These are phyloP conservation scores for Capsicum rhomboideum DNA, from an alignment of 257 asterid genomes.

Conservation along the genomic window DNA sequence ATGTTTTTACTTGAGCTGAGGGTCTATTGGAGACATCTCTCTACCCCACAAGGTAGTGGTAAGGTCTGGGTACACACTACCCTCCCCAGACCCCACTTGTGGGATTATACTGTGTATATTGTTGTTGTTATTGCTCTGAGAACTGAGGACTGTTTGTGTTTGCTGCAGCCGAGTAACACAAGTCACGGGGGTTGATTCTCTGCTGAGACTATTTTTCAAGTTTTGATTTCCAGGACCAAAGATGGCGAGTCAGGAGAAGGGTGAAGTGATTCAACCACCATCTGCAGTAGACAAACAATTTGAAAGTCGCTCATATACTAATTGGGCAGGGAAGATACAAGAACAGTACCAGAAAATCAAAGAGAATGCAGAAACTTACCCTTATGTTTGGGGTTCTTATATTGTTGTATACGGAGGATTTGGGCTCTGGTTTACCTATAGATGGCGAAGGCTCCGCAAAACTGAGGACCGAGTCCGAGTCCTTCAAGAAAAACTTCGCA, in stretches of 20 bases:
- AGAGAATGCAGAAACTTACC: slow-evolving; percentile 72
- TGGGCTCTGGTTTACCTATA: slow-evolving; percentile 64
- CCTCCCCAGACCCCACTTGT: too few relatives aligned
- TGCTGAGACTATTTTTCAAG: neutral
- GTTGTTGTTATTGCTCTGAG: too few relatives aligned
- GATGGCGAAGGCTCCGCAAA: slow-evolving; percentile 69
- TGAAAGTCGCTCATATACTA: slow-evolving; percentile 12
- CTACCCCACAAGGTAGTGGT: too few relatives aligned
- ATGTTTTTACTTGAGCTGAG: too few relatives aligned
- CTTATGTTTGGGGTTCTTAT: slow-evolving; percentile 90
- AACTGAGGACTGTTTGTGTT: neutral
- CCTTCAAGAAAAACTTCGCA: slow-evolving; percentile 61
- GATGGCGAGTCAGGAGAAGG: slow-evolving; percentile 36
- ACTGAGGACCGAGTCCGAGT: slow-evolving; percentile 66
- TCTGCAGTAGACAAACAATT: slow-evolving; percentile 21
- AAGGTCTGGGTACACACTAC: too few relatives aligned
- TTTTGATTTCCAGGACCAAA: neutral
- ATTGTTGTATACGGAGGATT: slow-evolving; percentile 63
- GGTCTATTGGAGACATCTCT: too few relatives aligned
- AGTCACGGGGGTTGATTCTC: neutral
- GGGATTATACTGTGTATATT: too few relatives aligned
- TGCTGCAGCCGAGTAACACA: neutral
- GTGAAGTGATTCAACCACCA: slow-evolving; percentile 22
- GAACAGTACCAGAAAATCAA: slow-evolving; percentile 37
- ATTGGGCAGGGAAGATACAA: slow-evolving; percentile 34